Evolutionary conservation across 805 yeast species (phyloP).

Genomic region (Saccharomycopsis sp.): DNA sequence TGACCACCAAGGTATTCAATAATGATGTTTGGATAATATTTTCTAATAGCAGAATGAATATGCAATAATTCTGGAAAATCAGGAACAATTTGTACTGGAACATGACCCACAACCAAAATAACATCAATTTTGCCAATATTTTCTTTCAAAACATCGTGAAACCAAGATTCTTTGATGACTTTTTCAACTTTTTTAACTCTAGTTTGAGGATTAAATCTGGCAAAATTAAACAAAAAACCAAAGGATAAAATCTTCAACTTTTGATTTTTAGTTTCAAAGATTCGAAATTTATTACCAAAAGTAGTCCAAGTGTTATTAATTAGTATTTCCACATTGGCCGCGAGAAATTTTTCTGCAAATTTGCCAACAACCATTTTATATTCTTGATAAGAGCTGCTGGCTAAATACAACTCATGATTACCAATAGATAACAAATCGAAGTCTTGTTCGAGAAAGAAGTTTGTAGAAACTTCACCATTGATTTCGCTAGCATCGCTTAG

Average conservation of each 20-base stretch:
- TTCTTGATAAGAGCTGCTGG: conserved; percentile 56
- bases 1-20: conserved; percentile 94
- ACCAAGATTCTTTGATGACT: conserved; percentile 54
- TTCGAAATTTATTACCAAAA: conserved; percentile 59
- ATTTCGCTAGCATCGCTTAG: conserved; percentile 68
- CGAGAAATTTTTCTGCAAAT: conserved; percentile 55
- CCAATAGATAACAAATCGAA: conserved; percentile 81
- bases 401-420: conserved; percentile 78
- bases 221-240: conserved; percentile 74
- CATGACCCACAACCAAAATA: conserved; percentile 66
- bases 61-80: conserved; percentile 26
- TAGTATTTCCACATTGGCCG: conserved; percentile 53
- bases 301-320: conserved; percentile 30
- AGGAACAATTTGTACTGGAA: conserved; percentile 44
- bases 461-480: conserved; percentile 54
- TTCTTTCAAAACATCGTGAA: conserved; percentile 30
- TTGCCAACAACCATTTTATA: conserved; percentile 43
- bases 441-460: conserved; percentile 51
- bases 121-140: conserved; percentile 41
- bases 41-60: conserved; percentile 38
- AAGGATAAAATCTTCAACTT: conserved; percentile 49
- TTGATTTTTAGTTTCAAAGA: conserved; percentile 52
- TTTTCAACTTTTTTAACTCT: conserved; percentile 53
- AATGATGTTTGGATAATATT: conserved; percentile 44
- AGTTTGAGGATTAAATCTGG: conserved; percentile 45